Percentiles rank a stretch among this genome's conserved stretches.
phyloP scores from a whole-genome alignment of 2,329 filamentous ascomycete species.

The Pseudogymnoascus sp. region DNA sequence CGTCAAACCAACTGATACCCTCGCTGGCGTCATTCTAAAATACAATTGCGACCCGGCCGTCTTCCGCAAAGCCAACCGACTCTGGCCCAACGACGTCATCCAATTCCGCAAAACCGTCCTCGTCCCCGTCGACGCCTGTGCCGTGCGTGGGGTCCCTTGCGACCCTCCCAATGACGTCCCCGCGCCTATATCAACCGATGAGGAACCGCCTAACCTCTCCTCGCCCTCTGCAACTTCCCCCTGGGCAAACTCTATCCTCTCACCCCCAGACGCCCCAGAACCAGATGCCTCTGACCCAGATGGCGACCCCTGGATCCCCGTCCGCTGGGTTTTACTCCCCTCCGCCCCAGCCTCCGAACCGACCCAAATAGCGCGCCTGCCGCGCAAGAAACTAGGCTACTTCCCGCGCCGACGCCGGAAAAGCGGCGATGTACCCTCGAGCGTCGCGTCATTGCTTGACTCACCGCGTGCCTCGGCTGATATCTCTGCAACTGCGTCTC shows the following conservation, averaged over 20 bases:
- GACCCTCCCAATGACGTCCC: constrained; percentile 46
- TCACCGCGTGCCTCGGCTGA: constrained; percentile 40
- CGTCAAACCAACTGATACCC: constrained; percentile 73
- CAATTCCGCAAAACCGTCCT: constrained; percentile 75
- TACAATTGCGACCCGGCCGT: constrained; percentile 80
- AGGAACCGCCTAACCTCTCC: constrained; percentile 23
- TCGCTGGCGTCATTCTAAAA: constrained; percentile 82
- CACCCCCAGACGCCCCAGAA: constrained; percentile 18
- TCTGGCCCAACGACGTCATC: constrained; percentile 91
- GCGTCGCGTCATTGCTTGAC: not conserved
- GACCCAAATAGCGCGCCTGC: constrained; percentile 78
- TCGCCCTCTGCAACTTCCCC: constrained; percentile 18
- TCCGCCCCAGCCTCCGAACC: constrained; percentile 53
- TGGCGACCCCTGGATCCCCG: constrained; percentile 71
- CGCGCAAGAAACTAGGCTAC: constrained; percentile 74
- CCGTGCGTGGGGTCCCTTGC: constrained; percentile 66
- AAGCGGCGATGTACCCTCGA: constrained; percentile 28
- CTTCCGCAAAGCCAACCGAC: constrained; percentile 78
- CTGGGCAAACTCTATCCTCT: constrained; percentile 18
- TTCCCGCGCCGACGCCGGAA: constrained; percentile 90
- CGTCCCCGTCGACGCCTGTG: constrained; percentile 83
- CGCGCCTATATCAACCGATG: constrained; percentile 38
- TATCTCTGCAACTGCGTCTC: constrained; percentile 30
- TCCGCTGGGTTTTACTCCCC: constrained; percentile 80
- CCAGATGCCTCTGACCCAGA: constrained; percentile 21